Evolutionary conservation across 2,329 filamentous ascomycete species (phyloP), one percentile per base, ranked within the genome.

Genomic region (Fusarium tupiense): DNA sequence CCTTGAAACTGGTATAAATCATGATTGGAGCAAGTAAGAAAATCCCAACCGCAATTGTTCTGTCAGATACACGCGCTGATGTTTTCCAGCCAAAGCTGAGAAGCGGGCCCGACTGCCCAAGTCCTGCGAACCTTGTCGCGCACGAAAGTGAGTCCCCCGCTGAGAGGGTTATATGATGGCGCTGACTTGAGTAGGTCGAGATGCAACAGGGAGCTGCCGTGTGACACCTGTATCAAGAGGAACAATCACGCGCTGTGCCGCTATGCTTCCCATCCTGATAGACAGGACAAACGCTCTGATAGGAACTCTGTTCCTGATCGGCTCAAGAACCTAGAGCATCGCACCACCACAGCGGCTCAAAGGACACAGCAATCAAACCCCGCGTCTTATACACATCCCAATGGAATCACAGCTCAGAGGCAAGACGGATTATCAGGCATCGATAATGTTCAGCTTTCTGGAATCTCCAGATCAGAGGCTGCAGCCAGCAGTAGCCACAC

Each of bases 111-210:
- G 81, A 12, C 80, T 79, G 13, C 81, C 82, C 7, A 77, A 79
- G 20, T 82, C 81, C 3, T 83, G 82, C 41, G 80, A 82, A 65
- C 79, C 77, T 6, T 83, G 81, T 54, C 79, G 81, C 19, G 65
- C 71, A 9, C 78, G 81, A 56, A 82, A 82, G 81, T 82, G 56
- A 47, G 24, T 41, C 40, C 13, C 4, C 1, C 9, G 8, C 22
- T 16, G 6, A 6, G 8, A 14, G 5, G 13, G 5, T 16, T 10
- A 43, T 77, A 12, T 6, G 20, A n/a, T 14, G 20, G 7, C 0
- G 2, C 24, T 70, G 8, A 66, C 43, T 3, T 17, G 2, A 3
- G 20, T 2, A 83, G 82, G 40, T 53, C 81, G 13, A 82, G 81
- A 40, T 83, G 82, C 24, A 80, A 82, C 44, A 79, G 81, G 3